phyloP scores from a whole-genome alignment of 1,284 basidiomycete species.

The Malassezia arunalokei region DNA sequence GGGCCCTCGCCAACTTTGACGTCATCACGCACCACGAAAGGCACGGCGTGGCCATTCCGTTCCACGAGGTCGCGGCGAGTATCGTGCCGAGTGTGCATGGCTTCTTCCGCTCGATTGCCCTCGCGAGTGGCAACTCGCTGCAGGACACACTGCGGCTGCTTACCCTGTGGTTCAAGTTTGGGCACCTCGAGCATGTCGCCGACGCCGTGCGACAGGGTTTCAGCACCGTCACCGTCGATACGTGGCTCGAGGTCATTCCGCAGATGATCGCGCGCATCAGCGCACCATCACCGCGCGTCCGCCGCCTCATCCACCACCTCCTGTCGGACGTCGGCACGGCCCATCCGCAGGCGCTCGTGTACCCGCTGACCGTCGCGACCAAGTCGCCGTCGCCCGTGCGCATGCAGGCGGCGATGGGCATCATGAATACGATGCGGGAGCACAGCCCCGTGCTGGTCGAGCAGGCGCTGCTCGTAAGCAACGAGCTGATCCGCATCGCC shows the following conservation, averaged over 20 bases:
- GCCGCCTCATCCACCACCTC: conserved; percentile 77
- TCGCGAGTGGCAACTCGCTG: conserved; percentile 72
- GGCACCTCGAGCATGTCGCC: conserved; percentile 78
- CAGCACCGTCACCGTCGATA: conserved; percentile 81
- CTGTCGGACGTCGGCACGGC: conserved; percentile 86
- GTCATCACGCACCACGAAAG: conserved; percentile 55
- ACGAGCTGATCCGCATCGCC: conserved; percentile 90
- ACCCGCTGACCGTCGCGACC: conserved; percentile 92
- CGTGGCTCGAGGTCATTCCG: conserved; percentile 97
- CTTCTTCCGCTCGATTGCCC: conserved; percentile 82
- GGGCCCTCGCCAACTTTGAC: conserved; percentile 93
- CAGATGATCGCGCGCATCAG: conserved; percentile 99
- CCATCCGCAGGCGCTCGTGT: conserved; percentile 94
- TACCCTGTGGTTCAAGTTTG: conserved; percentile 98
- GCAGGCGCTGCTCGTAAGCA: conserved; percentile 81
- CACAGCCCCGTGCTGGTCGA: conserved; percentile 80
- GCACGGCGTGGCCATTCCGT: conserved; percentile 58
- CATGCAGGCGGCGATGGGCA: conserved; percentile 68
- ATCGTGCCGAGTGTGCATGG: conserved; percentile 91
- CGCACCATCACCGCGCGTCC: conserved; percentile 75
- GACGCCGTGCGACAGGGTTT: conserved; percentile 81
- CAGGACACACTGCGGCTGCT: conserved; percentile 89
- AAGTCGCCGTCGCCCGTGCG: conserved; percentile 80
- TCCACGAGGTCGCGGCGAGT: conserved; percentile 64
- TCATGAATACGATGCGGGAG: conserved; percentile 88